These are phyloP conservation scores for Rhizopus arrhizus DNA, from an alignment of 371 early-diverging fungal genomes.

Conservation along the genomic window DNA sequence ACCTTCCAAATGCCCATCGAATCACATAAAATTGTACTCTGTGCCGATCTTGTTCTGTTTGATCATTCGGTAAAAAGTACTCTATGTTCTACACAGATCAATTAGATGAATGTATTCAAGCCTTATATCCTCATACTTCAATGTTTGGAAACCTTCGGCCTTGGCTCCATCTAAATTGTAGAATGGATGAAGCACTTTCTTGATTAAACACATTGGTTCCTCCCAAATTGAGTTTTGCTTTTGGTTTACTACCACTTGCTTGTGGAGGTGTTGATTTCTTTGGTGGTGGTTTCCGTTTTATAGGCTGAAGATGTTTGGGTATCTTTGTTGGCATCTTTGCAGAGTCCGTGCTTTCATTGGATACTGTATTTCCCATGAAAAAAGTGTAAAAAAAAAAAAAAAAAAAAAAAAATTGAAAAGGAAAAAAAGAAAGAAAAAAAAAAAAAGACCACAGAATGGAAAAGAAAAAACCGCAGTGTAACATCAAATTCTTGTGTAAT, in stretches of 20 bases:
- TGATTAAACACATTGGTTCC: background rate
- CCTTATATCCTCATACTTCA: background rate
- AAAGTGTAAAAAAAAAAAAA: background rate
- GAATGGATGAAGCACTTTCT: background rate
- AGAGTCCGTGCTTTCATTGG: background rate
- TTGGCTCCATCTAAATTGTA: constrained; percentile 13
- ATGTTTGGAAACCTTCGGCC: constrained; percentile 3
- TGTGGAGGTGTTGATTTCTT: constrained; percentile 7
- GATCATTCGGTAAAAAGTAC: constrained; percentile 11
- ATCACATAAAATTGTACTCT: constrained; percentile 20
- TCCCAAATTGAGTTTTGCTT: background rate
- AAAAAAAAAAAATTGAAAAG: background rate
- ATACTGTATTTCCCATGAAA: constrained; percentile 11
- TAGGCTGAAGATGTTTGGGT: constrained; percentile 27
- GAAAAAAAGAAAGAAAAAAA: background rate
- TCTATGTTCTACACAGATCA: background rate
- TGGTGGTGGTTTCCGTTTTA: constrained; percentile 10
- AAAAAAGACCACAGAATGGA: background rate
- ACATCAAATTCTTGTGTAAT: background rate
- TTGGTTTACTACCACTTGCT: background rate
- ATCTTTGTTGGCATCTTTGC: constrained; percentile 6
- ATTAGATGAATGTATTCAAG: background rate
- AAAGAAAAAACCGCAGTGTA: background rate
- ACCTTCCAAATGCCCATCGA: constrained; percentile 22
- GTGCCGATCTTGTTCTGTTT: constrained; percentile 17